Percentiles rank a stretch among this genome's conserved stretches.
These are phyloP conservation scores for Backusella tuberculispora DNA, from an alignment of 192 early-diverging fungal genomes.

Conservation along the genomic window DNA sequence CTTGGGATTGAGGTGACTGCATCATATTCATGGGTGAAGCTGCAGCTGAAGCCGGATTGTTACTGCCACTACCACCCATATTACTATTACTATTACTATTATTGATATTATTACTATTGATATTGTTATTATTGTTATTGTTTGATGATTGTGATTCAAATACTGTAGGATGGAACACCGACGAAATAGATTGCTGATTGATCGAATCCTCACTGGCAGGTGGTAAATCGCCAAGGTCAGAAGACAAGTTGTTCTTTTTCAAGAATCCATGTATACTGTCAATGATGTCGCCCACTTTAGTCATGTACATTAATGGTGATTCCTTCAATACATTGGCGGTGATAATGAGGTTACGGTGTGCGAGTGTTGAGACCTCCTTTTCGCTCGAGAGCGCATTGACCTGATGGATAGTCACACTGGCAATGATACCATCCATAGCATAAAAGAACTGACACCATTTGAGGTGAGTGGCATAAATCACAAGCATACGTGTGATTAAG, in stretches of 20 bases:
- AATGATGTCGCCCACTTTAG: slow-evolving; percentile 44
- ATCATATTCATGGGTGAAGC: slow-evolving; percentile 11
- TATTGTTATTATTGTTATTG: slow-evolving; percentile 24
- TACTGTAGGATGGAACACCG: slow-evolving; percentile 40
- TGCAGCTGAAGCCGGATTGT: background rate
- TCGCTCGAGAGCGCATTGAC: slow-evolving; percentile 47
- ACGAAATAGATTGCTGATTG: slow-evolving; percentile 44
- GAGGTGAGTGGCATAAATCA: slow-evolving; percentile 39
- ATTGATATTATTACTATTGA: slow-evolving; percentile 20
- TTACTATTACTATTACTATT: slow-evolving; percentile 24
- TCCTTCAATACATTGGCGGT: slow-evolving; percentile 38
- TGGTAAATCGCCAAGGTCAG: slow-evolving; percentile 34
- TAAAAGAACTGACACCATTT: slow-evolving; percentile 50
- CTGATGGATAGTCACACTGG: slow-evolving; percentile 46
- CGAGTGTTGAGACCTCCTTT: slow-evolving; percentile 38
- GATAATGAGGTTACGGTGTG: slow-evolving; percentile 44
- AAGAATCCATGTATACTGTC: slow-evolving; percentile 44
- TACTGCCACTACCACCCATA: background rate
- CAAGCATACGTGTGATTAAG: slow-evolving; percentile 43
- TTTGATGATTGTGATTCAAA: slow-evolving; percentile 23
- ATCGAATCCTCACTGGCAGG: slow-evolving; percentile 39
- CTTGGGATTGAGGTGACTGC: slow-evolving; percentile 19
- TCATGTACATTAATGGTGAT: slow-evolving; percentile 45
- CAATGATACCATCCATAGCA: slow-evolving; percentile 43
- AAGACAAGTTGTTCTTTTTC: slow-evolving; percentile 35